phyloP scores from a whole-genome alignment of 768 basidiomycete genomes.

The Russula sp. region DNA sequence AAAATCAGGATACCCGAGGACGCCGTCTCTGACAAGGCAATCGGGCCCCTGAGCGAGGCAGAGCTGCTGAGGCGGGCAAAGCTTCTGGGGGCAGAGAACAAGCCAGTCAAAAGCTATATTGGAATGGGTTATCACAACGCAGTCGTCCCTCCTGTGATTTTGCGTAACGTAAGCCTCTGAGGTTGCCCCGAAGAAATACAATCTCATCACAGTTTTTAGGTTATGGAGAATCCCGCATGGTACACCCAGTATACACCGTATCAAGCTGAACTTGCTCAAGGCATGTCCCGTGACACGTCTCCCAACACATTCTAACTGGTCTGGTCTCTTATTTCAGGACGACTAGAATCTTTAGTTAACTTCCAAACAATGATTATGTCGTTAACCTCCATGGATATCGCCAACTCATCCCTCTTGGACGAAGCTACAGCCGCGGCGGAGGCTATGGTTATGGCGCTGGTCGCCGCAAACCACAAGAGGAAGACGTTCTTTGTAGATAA shows the following conservation, averaged over 20 bases:
- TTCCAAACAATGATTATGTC: slow-evolving; percentile 96
- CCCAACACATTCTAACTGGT: not conserved
- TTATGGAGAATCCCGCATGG: slow-evolving; percentile 96
- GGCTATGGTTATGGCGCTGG: slow-evolving; percentile 93
- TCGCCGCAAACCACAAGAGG: slow-evolving; percentile 60
- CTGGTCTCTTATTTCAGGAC: slow-evolving; percentile 46
- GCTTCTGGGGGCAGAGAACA: slow-evolving; percentile 70
- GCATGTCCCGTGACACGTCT: slow-evolving; percentile 33
- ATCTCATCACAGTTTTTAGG: slow-evolving; percentile 32
- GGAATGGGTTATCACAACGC: slow-evolving; percentile 98
- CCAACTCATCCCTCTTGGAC: slow-evolving; percentile 92
- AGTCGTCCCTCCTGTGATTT: slow-evolving; percentile 90
- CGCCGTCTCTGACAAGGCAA: slow-evolving; percentile 55
- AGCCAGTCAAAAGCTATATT: slow-evolving; percentile 86
- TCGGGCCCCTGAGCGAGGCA: slow-evolving; percentile 76
- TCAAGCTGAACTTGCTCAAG: slow-evolving; percentile 98
- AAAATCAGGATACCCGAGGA: slow-evolving; percentile 64
- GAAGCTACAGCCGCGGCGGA: slow-evolving; percentile 94
- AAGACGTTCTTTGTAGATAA: slow-evolving; percentile 79
- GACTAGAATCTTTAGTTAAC: slow-evolving; percentile 93
- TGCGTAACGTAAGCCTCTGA: slow-evolving; percentile 63
- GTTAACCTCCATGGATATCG: slow-evolving; percentile 89
- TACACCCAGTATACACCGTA: slow-evolving; percentile 96
- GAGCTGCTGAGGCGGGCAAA: slow-evolving; percentile 73
- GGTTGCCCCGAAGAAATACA: not conserved